Evolutionary conservation across 2,329 filamentous ascomycete genomes (phyloP).

Genomic region (Zarea fungicola): DNA sequence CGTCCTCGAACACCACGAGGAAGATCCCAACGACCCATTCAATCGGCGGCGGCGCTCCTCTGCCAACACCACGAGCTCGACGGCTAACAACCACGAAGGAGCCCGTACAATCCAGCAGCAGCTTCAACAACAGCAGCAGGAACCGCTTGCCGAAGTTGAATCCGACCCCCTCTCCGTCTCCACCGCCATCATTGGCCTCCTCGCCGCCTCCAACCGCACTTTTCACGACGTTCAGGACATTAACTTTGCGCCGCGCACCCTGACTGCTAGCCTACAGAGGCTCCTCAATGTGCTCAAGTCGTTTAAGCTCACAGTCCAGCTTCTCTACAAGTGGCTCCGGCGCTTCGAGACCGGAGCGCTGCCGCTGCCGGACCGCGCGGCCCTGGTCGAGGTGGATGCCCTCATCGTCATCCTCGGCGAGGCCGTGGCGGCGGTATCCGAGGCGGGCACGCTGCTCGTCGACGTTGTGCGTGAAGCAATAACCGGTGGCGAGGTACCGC

Average conservation of each 20-base stretch:
- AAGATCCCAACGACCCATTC: background rate
- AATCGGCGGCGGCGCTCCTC: background rate
- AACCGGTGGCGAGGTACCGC: background rate
- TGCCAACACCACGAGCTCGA: background rate
- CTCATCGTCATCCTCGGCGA: conserved; percentile 17
- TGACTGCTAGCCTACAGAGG: conserved; percentile 6
- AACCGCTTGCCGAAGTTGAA: background rate
- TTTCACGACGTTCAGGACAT: conserved; percentile 9
- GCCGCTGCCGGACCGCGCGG: conserved; percentile 5
- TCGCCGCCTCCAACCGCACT: conserved; percentile 17
- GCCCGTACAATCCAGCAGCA: background rate
- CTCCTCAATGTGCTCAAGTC: conserved; percentile 9
- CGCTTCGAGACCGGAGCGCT: conserved; percentile 11
- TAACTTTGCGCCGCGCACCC: background rate
- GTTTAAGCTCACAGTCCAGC: conserved; percentile 15
- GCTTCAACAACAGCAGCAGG: background rate
- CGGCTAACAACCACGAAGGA: background rate
- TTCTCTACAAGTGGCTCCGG: conserved; percentile 17
- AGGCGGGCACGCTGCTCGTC: conserved; percentile 14
- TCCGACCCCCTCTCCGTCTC: background rate
- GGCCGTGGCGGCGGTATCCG: conserved; percentile 15
- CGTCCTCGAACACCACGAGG: background rate
- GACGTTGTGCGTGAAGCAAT: conserved; percentile 10
- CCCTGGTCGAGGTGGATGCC: conserved; percentile 16
- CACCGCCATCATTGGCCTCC: conserved; percentile 15